A percentile compares a stretch with the other conserved stretches of the same genome.
Evolutionary conservation across 768 basidiomycete genomes (phyloP).

Genomic region (Psilocybe cubensis): DNA sequence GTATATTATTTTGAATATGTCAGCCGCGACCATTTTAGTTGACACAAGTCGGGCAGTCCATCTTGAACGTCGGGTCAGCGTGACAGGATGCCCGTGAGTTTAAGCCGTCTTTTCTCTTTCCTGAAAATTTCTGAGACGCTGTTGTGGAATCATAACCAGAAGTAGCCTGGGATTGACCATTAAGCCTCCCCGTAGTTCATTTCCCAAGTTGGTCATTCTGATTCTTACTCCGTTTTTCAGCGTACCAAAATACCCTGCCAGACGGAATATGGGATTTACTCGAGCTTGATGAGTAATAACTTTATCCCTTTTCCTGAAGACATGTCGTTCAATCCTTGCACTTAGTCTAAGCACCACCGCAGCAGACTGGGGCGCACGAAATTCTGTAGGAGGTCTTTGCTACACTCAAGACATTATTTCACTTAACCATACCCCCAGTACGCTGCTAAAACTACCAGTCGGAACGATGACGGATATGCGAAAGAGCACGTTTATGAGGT

Average conservation of each 20-base stretch:
- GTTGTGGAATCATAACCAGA: neutral
- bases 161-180: neutral
- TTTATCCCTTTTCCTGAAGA: neutral
- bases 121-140: neutral
- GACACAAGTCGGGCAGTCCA: neutral
- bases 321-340: neutral
- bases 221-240: neutral
- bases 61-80: neutral
- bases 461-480: neutral
- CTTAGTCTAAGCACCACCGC: neutral
- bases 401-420: neutral
- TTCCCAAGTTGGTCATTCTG: neutral
- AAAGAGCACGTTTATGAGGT: neutral
- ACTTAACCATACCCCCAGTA: neutral
- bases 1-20: neutral
- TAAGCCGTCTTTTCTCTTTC: neutral
- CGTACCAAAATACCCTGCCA: neutral
- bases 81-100: neutral
- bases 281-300: neutral
- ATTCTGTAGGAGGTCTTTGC: neutral
- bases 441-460: neutral
- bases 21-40: neutral
- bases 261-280: neutral
- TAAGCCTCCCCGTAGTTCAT: neutral
- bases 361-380: neutral